These are phyloP conservation scores for Entophlyctis luteolus DNA, from an alignment of 192 early-diverging fungal species.

Conservation along the genomic window DNA sequence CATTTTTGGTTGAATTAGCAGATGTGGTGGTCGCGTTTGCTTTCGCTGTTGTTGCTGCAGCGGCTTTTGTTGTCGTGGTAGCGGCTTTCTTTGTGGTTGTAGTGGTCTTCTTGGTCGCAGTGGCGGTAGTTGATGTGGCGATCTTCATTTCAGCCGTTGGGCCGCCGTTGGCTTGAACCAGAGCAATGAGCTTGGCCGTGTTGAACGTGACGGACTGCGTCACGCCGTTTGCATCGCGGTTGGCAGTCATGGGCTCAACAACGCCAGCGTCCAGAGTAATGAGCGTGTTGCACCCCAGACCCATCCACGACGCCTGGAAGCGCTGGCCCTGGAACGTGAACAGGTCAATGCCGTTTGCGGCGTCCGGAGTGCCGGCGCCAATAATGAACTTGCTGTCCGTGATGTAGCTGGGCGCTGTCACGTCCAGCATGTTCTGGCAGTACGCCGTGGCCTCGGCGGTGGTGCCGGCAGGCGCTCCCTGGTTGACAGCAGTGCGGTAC, in stretches of 20 bases:
- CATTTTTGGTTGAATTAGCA: neutral
- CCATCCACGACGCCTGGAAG: neutral
- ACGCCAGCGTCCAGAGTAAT: neutral
- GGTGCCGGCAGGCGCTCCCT: neutral
- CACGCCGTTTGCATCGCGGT: neutral
- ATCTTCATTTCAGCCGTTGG: neutral
- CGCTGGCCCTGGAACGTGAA: slow-evolving; percentile 21
- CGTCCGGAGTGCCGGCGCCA: neutral
- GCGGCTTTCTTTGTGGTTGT: neutral
- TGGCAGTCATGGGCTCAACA: slow-evolving; percentile 8
- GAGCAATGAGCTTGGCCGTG: neutral
- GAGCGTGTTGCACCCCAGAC: neutral
- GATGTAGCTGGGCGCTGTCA: slow-evolving; percentile 4
- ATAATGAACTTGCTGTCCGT: slow-evolving; percentile 9
- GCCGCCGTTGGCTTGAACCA: neutral
- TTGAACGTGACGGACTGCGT: neutral
- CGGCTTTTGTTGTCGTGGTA: neutral
- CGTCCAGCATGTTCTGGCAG: neutral
- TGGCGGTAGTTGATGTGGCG: neutral
- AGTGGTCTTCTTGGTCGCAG: neutral
- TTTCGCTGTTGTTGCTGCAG: neutral
- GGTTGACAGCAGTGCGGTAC: slow-evolving; percentile 26
- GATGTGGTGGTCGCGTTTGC: neutral
- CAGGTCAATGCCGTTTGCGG: slow-evolving; percentile 23
- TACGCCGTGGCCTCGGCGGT: neutral